These are phyloP conservation scores for Inga oerstediana DNA, from an alignment of 306 rosid species.

Conservation along the genomic window DNA sequence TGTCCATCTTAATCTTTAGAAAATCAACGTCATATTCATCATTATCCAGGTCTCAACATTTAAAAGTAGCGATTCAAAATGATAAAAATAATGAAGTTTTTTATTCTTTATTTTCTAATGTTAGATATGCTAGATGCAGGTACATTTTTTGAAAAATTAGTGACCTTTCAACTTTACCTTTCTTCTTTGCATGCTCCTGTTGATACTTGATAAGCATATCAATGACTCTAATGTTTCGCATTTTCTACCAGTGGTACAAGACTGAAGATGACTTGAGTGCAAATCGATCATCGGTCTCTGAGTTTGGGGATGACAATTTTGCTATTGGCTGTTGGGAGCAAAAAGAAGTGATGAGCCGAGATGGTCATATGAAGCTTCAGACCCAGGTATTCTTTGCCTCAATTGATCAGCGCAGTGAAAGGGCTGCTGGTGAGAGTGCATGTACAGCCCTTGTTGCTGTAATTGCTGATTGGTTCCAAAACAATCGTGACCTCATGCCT, in stretches of 20 bases:
- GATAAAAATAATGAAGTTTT: neutral
- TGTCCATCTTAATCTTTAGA: neutral
- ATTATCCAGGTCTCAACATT: neutral
- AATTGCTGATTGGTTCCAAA: constrained; percentile 96
- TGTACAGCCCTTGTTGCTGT: constrained; percentile 98
- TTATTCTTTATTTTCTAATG: neutral
- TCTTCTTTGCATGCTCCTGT: constrained; percentile 5
- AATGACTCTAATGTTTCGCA: neutral
- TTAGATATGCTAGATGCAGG: neutral
- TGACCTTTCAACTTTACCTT: neutral
- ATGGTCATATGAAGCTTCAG: constrained; percentile 86
- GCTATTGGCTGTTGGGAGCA: constrained; percentile 89
- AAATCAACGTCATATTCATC: neutral
- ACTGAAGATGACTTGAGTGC: constrained; percentile 71
- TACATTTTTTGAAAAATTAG: neutral
- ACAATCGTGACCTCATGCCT: constrained; percentile 72
- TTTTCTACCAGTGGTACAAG: constrained; percentile 60
- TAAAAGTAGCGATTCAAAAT: constrained; percentile 19
- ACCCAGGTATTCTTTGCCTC: constrained; percentile 94
- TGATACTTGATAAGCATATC: constrained; percentile 24
- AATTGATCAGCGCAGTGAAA: constrained; percentile 91
- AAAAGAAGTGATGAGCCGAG: constrained; percentile 86
- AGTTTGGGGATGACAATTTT: constrained; percentile 92
- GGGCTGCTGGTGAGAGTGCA: constrained; percentile 98
- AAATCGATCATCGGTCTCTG: constrained; percentile 72